Percentiles rank a stretch among this genome's conserved stretches.
These are phyloP conservation scores for Pseudopithomyces chartarum DNA, from an alignment of 2,329 filamentous ascomycete genomes.

Conservation along the genomic window DNA sequence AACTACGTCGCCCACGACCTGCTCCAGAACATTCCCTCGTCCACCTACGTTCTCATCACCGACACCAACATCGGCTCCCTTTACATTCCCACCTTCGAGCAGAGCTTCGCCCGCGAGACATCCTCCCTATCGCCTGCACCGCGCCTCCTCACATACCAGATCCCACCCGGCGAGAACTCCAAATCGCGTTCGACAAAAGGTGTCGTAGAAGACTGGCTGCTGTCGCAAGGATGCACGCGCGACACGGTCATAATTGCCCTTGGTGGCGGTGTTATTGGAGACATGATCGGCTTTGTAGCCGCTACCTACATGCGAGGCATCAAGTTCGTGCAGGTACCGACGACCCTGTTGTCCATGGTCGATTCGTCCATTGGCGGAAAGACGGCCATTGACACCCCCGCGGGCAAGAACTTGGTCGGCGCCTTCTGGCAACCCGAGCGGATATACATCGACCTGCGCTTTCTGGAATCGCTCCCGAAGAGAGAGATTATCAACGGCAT, in stretches of 20 bases:
- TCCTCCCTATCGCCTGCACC: slow-evolving; percentile 54
- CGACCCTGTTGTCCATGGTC: slow-evolving; percentile 93
- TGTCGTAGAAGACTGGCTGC: slow-evolving; percentile 96
- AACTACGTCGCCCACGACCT: slow-evolving; percentile 82
- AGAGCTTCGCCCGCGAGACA: slow-evolving; percentile 62
- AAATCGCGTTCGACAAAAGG: slow-evolving; percentile 94
- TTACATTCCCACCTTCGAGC: slow-evolving; percentile 79
- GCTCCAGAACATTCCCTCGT: slow-evolving; percentile 75
- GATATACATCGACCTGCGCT: slow-evolving; percentile 92
- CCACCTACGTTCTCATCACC: slow-evolving; percentile 94
- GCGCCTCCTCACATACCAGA: slow-evolving; percentile 85
- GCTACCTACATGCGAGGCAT: slow-evolving; percentile 99
- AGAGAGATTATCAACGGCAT: slow-evolving; percentile 98
- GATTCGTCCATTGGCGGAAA: slow-evolving; percentile 98
- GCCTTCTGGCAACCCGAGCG: slow-evolving; percentile 95
- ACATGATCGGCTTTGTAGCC: slow-evolving; percentile 96
- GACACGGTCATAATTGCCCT: slow-evolving; percentile 95
- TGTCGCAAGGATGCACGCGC: slow-evolving; percentile 87
- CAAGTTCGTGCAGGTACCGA: slow-evolving; percentile 94
- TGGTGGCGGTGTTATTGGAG: slow-evolving; percentile 94
- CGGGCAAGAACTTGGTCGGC: slow-evolving; percentile 94
- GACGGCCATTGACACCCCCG: slow-evolving; percentile 94
- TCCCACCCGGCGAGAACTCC: slow-evolving; percentile 89
- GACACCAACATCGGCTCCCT: slow-evolving; percentile 86
- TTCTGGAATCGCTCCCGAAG: slow-evolving; percentile 86